Conservation (phyloP, 2,329 filamentous ascomycete species). For the Tolypocladium amazonense region DNA sequence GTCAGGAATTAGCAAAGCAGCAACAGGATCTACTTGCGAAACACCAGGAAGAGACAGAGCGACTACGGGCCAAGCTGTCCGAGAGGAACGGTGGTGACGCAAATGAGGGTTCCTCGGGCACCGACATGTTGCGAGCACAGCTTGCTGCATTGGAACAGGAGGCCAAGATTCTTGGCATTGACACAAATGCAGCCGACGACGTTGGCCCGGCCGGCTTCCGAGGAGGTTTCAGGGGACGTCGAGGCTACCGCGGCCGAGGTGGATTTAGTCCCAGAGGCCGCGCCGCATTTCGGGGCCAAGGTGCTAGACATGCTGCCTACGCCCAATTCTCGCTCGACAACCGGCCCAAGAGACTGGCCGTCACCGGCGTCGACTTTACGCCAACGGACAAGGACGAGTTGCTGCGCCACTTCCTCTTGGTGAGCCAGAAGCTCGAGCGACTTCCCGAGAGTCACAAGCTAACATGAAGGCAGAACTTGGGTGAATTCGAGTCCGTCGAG, state of each 20-base stretch:
- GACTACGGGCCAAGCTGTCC: slow-evolving; percentile 45
- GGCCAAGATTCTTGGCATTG: slow-evolving; percentile 57
- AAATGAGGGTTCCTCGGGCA: slow-evolving; percentile 31
- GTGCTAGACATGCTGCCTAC: slow-evolving; percentile 43
- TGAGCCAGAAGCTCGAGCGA: slow-evolving; percentile 25
- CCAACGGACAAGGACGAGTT: slow-evolving; percentile 54
- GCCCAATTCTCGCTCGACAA: slow-evolving; percentile 64
- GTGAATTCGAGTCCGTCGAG: slow-evolving; percentile 50
- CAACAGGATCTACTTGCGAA: slow-evolving; percentile 50
- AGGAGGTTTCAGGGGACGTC: slow-evolving; percentile 28
- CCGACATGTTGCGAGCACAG: slow-evolving; percentile 58
- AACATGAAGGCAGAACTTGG: slow-evolving; percentile 36
- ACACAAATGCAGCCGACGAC: slow-evolving; percentile 41
- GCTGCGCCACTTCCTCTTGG: slow-evolving; percentile 60
- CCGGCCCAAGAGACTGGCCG: slow-evolving; percentile 55
- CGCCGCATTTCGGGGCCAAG: slow-evolving; percentile 28
- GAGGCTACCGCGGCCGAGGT: slow-evolving; percentile 20
- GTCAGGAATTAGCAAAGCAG: slow-evolving; percentile 54
- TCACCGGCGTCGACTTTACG: slow-evolving; percentile 55
- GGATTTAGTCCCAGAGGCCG: slow-evolving; percentile 23
- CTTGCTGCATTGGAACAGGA: slow-evolving; percentile 65
- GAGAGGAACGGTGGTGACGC: slow-evolving; percentile 17
- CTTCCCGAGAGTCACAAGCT: neutral
- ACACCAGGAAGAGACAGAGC: slow-evolving; percentile 57
- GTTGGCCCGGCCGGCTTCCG: slow-evolving; percentile 19